phyloP scores from a whole-genome alignment of 2,329 filamentous ascomycete genomes.

The Fusarium equiseti region DNA sequence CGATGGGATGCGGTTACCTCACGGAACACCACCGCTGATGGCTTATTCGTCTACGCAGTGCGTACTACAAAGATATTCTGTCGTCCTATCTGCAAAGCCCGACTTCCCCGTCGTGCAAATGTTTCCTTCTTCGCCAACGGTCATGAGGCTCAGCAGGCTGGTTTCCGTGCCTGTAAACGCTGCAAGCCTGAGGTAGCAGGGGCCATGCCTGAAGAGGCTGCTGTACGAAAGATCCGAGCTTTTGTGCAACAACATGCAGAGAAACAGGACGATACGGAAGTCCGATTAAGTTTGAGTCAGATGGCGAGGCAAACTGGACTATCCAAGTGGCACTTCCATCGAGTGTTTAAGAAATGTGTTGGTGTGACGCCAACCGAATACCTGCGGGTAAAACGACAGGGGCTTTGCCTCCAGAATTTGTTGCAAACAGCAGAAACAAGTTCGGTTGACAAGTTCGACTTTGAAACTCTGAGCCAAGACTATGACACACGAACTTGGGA shows the following conservation, averaged over 20 bases:
- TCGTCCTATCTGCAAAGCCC: conserved; percentile 69
- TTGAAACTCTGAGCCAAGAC: conserved; percentile 9
- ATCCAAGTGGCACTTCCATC: conserved; percentile 69
- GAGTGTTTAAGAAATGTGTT: conserved; percentile 67
- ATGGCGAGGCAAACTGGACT: conserved; percentile 64
- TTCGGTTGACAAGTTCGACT: conserved; percentile 31
- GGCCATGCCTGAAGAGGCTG: conserved; percentile 58
- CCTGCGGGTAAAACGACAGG: conserved; percentile 40
- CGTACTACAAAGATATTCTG: conserved; percentile 66
- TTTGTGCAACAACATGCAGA: conserved; percentile 50
- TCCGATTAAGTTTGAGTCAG: conserved; percentile 55
- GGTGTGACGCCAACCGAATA: conserved; percentile 61
- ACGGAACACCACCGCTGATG: conserved; percentile 53
- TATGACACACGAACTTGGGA: conserved; percentile 39
- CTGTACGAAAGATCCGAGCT: conserved; percentile 56
- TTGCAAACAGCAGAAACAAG: conserved; percentile 5
- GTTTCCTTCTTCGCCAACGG: conserved; percentile 65
- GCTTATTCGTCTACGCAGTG: conserved; percentile 59
- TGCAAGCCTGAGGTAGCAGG: conserved; percentile 61
- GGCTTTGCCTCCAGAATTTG: conserved; percentile 4
- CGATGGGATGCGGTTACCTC: conserved; percentile 54
- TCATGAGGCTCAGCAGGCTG: conserved; percentile 58
- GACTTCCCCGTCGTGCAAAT: conserved; percentile 71
- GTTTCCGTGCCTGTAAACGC: conserved; percentile 69
- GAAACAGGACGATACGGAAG: conserved; percentile 21